phyloP scores from a whole-genome alignment of 2,329 filamentous ascomycete genomes.

The Exophiala sp. region DNA sequence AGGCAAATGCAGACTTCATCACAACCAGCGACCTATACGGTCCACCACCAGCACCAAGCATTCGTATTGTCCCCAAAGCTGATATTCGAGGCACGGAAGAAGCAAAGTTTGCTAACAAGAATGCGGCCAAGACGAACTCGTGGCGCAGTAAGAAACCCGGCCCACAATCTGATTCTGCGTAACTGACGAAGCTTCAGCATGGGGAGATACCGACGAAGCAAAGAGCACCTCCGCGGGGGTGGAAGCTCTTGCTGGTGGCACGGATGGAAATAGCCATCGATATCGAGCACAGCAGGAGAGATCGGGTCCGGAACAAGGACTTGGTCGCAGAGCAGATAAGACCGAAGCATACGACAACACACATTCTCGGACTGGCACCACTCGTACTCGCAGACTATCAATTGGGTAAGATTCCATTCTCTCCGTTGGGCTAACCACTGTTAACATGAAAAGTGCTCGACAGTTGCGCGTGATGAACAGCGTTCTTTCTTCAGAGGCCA shows the following conservation, averaged over 20 bases:
- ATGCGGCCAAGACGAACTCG: slow-evolving; percentile 29
- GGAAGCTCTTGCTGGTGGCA: not conserved
- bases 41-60: slow-evolving; percentile 14
- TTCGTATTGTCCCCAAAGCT: slow-evolving; percentile 31
- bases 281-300: slow-evolving; percentile 2
- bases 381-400: not conserved
- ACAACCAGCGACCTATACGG: slow-evolving; percentile 33
- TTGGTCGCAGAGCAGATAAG: slow-evolving; percentile 7
- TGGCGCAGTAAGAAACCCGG: slow-evolving; percentile 34
- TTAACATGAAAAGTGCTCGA: not conserved
- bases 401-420: not conserved
- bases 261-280: slow-evolving; percentile 23
- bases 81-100: slow-evolving; percentile 33
- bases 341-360: slow-evolving; percentile 13
- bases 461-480: not conserved
- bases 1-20: slow-evolving; percentile 34
- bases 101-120: slow-evolving; percentile 28
- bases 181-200: slow-evolving; percentile 10
- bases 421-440: not conserved
- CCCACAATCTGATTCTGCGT: not conserved
- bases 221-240: not conserved
- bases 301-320: not conserved
- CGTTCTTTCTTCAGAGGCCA: too few relatives aligned
- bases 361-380: not conserved
- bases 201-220: slow-evolving; percentile 3